phyloP scores from a whole-genome alignment of 2,329 filamentous ascomycete genomes.

The Cladosporium sp. region DNA sequence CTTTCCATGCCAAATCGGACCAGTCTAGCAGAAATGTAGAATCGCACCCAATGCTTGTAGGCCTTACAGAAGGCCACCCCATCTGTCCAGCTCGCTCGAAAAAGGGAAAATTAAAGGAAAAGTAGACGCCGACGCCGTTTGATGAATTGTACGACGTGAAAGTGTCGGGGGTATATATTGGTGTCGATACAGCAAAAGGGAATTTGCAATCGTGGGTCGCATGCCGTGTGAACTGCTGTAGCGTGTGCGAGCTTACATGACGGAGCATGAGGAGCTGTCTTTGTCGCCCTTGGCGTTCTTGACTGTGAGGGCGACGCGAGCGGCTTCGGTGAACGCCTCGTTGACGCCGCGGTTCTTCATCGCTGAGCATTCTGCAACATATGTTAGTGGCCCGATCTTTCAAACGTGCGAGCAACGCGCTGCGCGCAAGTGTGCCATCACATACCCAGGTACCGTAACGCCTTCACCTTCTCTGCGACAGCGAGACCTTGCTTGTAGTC shows the following conservation, averaged over 20 bases:
- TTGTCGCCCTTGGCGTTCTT: conserved; percentile 53
- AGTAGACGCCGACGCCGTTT: not conserved
- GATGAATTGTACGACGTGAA: conserved; percentile 5
- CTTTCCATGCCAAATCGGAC: not conserved
- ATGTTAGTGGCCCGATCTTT: not conserved
- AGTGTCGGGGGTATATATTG: conserved; percentile 8
- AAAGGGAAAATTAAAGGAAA: not conserved
- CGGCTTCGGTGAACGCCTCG: conserved; percentile 97
- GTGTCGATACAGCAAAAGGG: conserved; percentile 9
- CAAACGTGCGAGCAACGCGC: not conserved
- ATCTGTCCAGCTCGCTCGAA: not conserved
- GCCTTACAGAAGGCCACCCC: not conserved
- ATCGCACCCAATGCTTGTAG: not conserved
- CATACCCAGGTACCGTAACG: conserved; percentile 81
- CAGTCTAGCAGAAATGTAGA: not conserved
- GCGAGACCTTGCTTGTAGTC: conserved; percentile 89
- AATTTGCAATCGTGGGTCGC: not conserved
- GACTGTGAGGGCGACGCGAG: conserved; percentile 76
- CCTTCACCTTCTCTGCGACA: conserved; percentile 87
- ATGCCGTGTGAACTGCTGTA: not conserved
- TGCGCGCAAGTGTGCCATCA: not conserved
- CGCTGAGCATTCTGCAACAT: conserved; percentile 80
- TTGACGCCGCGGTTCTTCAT: conserved; percentile 98
- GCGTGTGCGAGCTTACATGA: conserved; percentile 38
- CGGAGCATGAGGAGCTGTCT: conserved; percentile 43